These are phyloP conservation scores for Suillus clintonianus DNA, from an alignment of 768 basidiomycete species.

Conservation along the genomic window DNA sequence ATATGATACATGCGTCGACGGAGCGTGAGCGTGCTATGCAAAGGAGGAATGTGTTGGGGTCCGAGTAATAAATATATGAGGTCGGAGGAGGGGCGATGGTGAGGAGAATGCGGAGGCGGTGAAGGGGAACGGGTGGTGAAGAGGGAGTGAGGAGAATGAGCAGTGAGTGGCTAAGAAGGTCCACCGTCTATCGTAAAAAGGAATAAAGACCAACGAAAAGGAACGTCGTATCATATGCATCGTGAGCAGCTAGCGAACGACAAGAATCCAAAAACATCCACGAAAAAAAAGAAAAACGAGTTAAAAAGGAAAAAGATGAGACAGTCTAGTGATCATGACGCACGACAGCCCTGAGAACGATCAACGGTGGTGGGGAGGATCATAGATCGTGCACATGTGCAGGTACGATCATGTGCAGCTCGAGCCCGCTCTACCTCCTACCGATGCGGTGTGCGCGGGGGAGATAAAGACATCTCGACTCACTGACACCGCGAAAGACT, in stretches of 20 bases:
- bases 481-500: not conserved
- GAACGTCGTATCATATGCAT: not conserved
- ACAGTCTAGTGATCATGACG: not conserved
- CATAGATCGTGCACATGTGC: not conserved
- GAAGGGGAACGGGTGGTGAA: too few relatives aligned
- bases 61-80: not conserved
- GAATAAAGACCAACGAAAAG: not conserved
- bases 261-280: not conserved
- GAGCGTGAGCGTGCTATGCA: not conserved
- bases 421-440: not conserved
- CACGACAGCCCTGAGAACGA: not conserved
- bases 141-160: too few relatives aligned
- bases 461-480: not conserved
- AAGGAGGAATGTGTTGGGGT: not conserved
- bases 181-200: not conserved
- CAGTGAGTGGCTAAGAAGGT: not conserved
- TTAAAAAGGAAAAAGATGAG: not conserved
- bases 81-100: not conserved
- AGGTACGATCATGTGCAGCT: not conserved
- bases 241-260: not conserved
- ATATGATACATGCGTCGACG: slow-evolving; percentile 1
- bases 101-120: not conserved
- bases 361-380: too few relatives aligned
- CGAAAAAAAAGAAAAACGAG: too few relatives aligned
- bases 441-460: not conserved